Percentiles rank a stretch among this genome's conserved stretches.
These are phyloP conservation scores for Sporisorium sorghi DNA, from an alignment of 1,284 basidiomycete species.

Conservation along the genomic window DNA sequence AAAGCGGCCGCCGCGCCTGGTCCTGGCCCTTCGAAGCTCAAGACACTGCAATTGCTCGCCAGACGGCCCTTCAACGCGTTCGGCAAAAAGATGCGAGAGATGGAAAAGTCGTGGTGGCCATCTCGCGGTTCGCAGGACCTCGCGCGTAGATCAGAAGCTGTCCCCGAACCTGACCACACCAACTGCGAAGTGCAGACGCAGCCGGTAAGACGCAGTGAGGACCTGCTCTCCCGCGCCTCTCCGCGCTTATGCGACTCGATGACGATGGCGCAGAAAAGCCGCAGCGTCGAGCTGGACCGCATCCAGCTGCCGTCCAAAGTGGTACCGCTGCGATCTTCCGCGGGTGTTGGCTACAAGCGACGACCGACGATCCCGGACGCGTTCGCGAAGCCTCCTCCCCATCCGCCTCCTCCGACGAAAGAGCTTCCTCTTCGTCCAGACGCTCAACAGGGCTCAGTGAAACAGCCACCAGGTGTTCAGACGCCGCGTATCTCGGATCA, in stretches of 20 bases:
- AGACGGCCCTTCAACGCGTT: slow-evolving; percentile 34
- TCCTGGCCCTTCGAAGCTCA: slow-evolving; percentile 21
- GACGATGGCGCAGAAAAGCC: slow-evolving; percentile 20
- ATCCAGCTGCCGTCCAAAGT: slow-evolving; percentile 27
- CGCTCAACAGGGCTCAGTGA: neutral
- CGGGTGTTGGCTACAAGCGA: slow-evolving; percentile 9
- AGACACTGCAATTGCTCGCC: slow-evolving; percentile 34
- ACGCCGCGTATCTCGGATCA: slow-evolving; percentile 36
- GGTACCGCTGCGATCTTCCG: slow-evolving; percentile 22
- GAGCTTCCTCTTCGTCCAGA: neutral
- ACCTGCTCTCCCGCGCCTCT: slow-evolving; percentile 29
- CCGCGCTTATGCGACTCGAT: slow-evolving; percentile 14
- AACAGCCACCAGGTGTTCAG: neutral
- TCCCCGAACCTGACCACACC: neutral
- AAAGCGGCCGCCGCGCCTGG: neutral
- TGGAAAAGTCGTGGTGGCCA: slow-evolving; percentile 33
- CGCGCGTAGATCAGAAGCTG: neutral
- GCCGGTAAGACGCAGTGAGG: slow-evolving; percentile 31
- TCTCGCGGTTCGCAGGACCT: slow-evolving; percentile 18
- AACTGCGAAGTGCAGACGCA: neutral
- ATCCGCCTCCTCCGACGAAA: no score
- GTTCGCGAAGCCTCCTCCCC: slow-evolving; percentile 11
- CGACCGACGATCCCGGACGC: slow-evolving; percentile 36
- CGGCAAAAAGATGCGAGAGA: slow-evolving; percentile 37
- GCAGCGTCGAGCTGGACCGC: slow-evolving; percentile 39